A percentile compares a stretch with the other conserved stretches of the same genome.
Conservation (phyloP, 495 filamentous ascomycete species). For the Sporormia fimetaria region DNA sequence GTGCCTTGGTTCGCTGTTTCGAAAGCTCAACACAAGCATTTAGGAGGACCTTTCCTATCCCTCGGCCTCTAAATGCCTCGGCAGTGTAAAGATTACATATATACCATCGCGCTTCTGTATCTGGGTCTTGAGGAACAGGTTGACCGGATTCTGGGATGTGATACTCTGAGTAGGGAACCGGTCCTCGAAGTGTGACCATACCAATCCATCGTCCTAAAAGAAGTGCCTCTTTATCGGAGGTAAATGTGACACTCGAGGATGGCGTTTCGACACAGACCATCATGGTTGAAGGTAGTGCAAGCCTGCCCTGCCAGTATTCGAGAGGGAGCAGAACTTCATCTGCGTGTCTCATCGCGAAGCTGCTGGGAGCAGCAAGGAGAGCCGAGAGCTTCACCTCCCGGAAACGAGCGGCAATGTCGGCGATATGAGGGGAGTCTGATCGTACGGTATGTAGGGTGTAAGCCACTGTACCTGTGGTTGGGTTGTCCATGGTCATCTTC, state of each 20-base stretch:
- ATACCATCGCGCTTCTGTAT: constrained; percentile 10
- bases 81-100: constrained; percentile 9
- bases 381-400: constrained; percentile 6
- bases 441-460: too few species aligned
- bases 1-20: not conserved
- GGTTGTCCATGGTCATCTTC: too few species aligned
- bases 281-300: not conserved
- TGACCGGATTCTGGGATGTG: constrained; percentile 8
- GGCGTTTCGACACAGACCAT: constrained; percentile 1
- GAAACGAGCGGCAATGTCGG: constrained; percentile 1
- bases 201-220: constrained; percentile 9
- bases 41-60: constrained; percentile 4
- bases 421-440: constrained; percentile 1
- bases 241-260: not conserved
- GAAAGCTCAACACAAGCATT: constrained; percentile 1
- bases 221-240: constrained; percentile 3
- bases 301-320: constrained; percentile 2
- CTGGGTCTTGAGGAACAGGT: constrained; percentile 2
- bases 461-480: too few species aligned
- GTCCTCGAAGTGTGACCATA: constrained; percentile 11
- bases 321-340: constrained; percentile 6
- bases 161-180: constrained; percentile 7
- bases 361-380: constrained; percentile 3
- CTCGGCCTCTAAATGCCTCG: constrained; percentile 4
- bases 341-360: constrained; percentile 7